A percentile compares a stretch with the other conserved stretches of the same genome.
Evolutionary conservation across 306 rosid genomes (phyloP).

Genomic region (Cicer cuneatum): DNA sequence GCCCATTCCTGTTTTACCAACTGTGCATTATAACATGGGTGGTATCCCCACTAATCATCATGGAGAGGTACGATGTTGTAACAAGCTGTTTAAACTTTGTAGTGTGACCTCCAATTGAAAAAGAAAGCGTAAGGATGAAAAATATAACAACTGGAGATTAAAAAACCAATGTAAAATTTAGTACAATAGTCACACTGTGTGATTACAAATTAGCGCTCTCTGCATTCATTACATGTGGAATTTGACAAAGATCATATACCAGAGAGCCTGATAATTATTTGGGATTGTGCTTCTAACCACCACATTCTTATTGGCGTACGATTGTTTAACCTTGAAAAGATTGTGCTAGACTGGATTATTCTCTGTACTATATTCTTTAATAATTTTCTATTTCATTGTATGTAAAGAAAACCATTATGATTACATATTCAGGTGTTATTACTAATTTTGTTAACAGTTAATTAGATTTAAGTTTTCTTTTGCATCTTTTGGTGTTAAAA

Average conservation of each 20-base stretch:
- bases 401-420: background rate
- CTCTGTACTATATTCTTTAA: background rate
- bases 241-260: background rate
- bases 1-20: constrained; percentile 97
- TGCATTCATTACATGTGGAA: background rate
- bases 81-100: constrained; percentile 1
- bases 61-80: constrained; percentile 74
- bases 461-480: background rate
- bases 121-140: background rate
- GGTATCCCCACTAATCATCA: constrained; percentile 92
- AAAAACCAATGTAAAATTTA: background rate
- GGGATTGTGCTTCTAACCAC: background rate
- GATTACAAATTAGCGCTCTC: background rate
- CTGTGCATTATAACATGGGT: constrained; percentile 98
- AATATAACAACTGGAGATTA: constrained; percentile 7
- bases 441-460: background rate
- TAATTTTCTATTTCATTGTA: background rate
- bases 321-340: background rate
- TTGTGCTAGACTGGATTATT: background rate
- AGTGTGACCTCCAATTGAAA: constrained; percentile 4
- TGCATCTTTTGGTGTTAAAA: too few species aligned
- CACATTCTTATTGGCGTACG: background rate
- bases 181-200: constrained; percentile 2
- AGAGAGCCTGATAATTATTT: constrained; percentile 10
- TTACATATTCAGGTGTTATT: background rate